phyloP scores from a whole-genome alignment of 2,329 filamentous ascomycete species.

The Parastagonospora nodorum region DNA sequence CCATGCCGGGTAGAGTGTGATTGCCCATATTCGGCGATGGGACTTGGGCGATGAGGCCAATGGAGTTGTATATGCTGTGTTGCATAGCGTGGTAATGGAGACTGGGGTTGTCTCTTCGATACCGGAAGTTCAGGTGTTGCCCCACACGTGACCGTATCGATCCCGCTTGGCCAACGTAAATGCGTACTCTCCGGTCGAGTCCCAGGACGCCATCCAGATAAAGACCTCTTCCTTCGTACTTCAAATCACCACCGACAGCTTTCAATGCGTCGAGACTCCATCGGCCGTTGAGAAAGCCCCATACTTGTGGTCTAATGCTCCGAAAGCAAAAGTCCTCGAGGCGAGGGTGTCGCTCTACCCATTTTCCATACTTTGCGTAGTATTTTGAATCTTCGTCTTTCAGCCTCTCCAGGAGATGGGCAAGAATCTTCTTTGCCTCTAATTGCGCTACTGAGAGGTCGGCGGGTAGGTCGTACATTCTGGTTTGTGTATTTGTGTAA shows the following conservation, averaged over 20 bases:
- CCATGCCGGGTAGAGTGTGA: constrained; percentile 28
- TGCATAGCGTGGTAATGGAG: constrained; percentile 43
- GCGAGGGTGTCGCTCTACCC: constrained; percentile 21
- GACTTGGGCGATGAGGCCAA: constrained; percentile 28
- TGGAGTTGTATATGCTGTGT: constrained; percentile 32
- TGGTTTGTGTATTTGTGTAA: constrained; percentile 3
- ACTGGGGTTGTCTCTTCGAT: constrained; percentile 39
- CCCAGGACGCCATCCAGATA: constrained; percentile 35
- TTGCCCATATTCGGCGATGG: constrained; percentile 14
- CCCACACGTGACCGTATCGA: constrained; percentile 30
- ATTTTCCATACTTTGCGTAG: constrained; percentile 23
- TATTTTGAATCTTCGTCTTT: constrained; percentile 19
- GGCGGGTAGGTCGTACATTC: constrained; percentile 14
- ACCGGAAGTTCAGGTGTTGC: constrained; percentile 43
- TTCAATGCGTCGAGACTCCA: constrained; percentile 31
- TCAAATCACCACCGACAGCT: constrained; percentile 27
- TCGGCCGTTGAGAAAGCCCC: constrained; percentile 24
- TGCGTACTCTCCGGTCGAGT: constrained; percentile 26
- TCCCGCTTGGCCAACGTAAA: constrained; percentile 41
- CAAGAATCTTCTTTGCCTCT: constrained; percentile 31
- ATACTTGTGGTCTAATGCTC: constrained; percentile 27
- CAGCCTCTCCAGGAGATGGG: constrained; percentile 22
- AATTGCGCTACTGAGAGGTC: constrained; percentile 17
- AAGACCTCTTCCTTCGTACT: constrained; percentile 25
- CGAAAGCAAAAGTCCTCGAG: constrained; percentile 25